Evolutionary conservation across 257 asterid species (phyloP), one percentile per base, ranked within the genome.

Genomic region (Osmanthus fragrans): DNA sequence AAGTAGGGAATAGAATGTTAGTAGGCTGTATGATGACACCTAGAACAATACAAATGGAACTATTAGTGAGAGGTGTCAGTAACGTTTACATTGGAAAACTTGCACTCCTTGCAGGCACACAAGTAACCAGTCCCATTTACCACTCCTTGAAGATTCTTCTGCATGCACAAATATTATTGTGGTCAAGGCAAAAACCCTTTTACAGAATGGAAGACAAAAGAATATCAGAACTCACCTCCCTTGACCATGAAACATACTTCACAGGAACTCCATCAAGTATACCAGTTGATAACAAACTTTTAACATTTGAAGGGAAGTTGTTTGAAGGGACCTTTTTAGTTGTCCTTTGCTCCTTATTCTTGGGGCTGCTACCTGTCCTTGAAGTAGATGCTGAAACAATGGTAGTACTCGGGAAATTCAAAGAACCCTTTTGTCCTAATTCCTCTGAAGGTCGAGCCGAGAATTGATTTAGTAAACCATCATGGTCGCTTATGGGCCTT

Each of bases 241-340:
- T 88, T 36, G 97, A 89, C 97, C 95, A 92, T 3, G 97, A 92
- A 80, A 88, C 93, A 71, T 94, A 94, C 83, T 88, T 94, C 85
- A 94, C 96, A 0, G 97, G 92, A 77, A 92, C 94, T 72, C 97
- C 99, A 86, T 94, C 95, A 74, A 91, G 88, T 71, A 92, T 90
- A 73, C 97, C 95, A 77, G 97, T 92, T 39, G 94, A 87, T 67
- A 94, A 79, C 79, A 94, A 84, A 79, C 87, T 86, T 80, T 86
- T 94, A 54, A 94, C 96, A 79, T 92, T 87, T 42, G 94, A 56
- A 65, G 97, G 97, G 76, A 92, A 94, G 82, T 82, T 87, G 76
- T 81, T 86, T 2, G 89, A 76, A 4, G 87, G 23, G 29, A 66
- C 80, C 81, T 82, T 90, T 77, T 88, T 87, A 23, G 73, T 80